Percentiles rank a stretch among this genome's conserved stretches.
Evolutionary conservation across 1,139 yeast genomes (phyloP).

Genomic region (Eremothecium gossypii): DNA sequence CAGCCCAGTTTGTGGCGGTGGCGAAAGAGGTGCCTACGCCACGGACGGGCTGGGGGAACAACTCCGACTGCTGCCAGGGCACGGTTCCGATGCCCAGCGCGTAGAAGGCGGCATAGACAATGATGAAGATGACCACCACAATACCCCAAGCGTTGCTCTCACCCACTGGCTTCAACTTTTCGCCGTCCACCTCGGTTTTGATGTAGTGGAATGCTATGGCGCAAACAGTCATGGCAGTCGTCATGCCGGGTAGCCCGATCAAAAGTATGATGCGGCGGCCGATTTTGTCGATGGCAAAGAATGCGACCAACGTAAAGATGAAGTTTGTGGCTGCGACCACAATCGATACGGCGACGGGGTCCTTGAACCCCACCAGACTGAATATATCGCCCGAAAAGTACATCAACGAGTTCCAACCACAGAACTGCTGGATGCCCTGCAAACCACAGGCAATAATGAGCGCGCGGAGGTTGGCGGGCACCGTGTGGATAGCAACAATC

Average conservation of each 20-base stretch:
- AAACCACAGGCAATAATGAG: constrained; percentile 81
- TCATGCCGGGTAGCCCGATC: constrained; percentile 73
- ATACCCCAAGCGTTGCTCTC: constrained; percentile 69
- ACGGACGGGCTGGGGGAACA: constrained; percentile 87
- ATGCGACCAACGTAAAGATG: constrained; percentile 72
- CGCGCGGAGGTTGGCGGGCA: constrained; percentile 81
- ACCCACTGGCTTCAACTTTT: constrained; percentile 35
- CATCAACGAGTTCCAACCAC: constrained; percentile 93
- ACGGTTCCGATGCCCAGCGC: constrained; percentile 94
- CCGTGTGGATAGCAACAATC: constrained; percentile 57
- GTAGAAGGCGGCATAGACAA: constrained; percentile 76
- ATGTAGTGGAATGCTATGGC: constrained; percentile 85
- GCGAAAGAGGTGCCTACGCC: constrained; percentile 88
- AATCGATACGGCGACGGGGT: constrained; percentile 88
- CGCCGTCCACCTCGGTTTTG: constrained; percentile 46
- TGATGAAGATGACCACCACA: constrained; percentile 76
- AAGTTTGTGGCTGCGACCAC: constrained; percentile 90
- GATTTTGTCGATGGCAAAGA: constrained; percentile 70
- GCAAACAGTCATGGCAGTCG: constrained; percentile 61
- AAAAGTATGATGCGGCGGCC: constrained; percentile 79
- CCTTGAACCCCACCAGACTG: constrained; percentile 75
- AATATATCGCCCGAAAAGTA: constrained; percentile 87
- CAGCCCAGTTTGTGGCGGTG: constrained; percentile 94
- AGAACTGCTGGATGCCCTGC: constrained; percentile 92
- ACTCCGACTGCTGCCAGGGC: constrained; percentile 97